These are phyloP conservation scores for Mortierella sp. DNA, from an alignment of 371 early-diverging fungal genomes.

Conservation along the genomic window DNA sequence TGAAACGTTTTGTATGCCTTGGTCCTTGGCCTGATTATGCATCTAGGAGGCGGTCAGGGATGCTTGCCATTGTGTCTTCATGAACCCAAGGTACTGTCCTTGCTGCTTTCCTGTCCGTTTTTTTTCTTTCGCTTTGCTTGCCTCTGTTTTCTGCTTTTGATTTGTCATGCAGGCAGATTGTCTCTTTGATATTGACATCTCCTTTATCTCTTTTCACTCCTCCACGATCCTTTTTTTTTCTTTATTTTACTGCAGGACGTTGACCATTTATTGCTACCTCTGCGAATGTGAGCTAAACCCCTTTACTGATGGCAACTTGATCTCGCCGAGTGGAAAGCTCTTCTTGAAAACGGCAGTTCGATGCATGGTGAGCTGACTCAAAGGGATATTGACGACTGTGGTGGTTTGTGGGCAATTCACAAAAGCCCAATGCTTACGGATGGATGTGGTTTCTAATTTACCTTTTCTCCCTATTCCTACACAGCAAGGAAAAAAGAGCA, in stretches of 20 bases:
- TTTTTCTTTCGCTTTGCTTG: background rate
- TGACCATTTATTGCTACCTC: slow-evolving; percentile 56
- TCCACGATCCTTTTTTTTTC: background rate
- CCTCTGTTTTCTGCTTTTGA: background rate
- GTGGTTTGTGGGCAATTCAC: background rate
- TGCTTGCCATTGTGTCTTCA: slow-evolving; percentile 54
- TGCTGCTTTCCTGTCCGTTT: background rate
- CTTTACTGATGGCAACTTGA: slow-evolving; percentile 28
- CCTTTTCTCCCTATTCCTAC: background rate
- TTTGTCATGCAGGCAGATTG: background rate
- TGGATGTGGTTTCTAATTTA: slow-evolving; percentile 21
- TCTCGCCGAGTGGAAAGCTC: slow-evolving; percentile 35
- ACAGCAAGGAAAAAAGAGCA: slow-evolving; percentile 60
- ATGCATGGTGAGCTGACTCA: slow-evolving; percentile 46
- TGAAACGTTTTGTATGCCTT: background rate
- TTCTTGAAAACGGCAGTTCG: slow-evolving; percentile 57
- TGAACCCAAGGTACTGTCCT: slow-evolving; percentile 41
- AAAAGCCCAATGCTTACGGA: background rate
- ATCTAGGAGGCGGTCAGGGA: slow-evolving; percentile 52
- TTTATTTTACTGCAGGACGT: slow-evolving; percentile 20
- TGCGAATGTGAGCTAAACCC: slow-evolving; percentile 57
- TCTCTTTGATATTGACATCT: background rate
- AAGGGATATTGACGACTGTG: background rate
- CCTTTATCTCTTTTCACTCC: background rate
- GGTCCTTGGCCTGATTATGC: background rate